These are phyloP conservation scores for Arthroderma uncinatum DNA, from an alignment of 2,329 filamentous ascomycete genomes.

Conservation along the genomic window DNA sequence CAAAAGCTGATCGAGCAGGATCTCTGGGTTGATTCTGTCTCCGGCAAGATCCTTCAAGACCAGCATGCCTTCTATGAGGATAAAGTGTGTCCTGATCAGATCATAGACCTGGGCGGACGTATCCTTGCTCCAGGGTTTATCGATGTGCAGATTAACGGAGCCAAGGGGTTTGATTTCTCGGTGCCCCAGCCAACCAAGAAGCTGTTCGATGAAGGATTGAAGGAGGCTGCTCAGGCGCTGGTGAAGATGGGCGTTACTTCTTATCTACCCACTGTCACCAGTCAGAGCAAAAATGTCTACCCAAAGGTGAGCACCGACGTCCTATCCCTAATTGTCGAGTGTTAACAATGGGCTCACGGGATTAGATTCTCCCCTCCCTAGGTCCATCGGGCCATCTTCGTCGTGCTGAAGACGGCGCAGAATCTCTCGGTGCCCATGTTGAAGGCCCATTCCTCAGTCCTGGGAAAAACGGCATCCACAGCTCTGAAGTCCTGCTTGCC, in stretches of 20 bases:
- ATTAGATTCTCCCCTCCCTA: conserved; percentile 59
- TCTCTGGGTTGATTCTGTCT: conserved; percentile 75
- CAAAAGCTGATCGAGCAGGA: conserved; percentile 61
- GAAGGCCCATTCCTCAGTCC: conserved; percentile 82
- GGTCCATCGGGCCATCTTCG: conserved; percentile 56
- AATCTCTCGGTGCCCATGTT: conserved; percentile 80
- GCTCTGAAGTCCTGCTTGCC: conserved; percentile 56
- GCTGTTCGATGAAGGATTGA: conserved; percentile 61
- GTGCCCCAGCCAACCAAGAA: conserved; percentile 54
- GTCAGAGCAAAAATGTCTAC: conserved; percentile 71
- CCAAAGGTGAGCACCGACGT: conserved; percentile 48
- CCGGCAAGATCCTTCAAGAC: conserved; percentile 68
- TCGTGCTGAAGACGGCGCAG: conserved; percentile 56
- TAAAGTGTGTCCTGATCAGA: conserved; percentile 51
- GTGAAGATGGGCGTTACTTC: conserved; percentile 75
- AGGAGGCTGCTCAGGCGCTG: conserved; percentile 58
- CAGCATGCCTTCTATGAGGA: conserved; percentile 46
- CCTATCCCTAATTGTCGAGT: neutral
- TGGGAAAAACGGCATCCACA: conserved; percentile 78
- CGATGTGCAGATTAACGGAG: conserved; percentile 84
- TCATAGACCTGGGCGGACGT: conserved; percentile 68
- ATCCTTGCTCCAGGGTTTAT: conserved; percentile 80
- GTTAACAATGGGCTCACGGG: no score
- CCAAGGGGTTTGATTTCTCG: conserved; percentile 87
- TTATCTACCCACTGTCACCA: conserved; percentile 71